Evolutionary conservation across 2,329 filamentous ascomycete genomes (phyloP).

Genomic region (Xylaria sp.): DNA sequence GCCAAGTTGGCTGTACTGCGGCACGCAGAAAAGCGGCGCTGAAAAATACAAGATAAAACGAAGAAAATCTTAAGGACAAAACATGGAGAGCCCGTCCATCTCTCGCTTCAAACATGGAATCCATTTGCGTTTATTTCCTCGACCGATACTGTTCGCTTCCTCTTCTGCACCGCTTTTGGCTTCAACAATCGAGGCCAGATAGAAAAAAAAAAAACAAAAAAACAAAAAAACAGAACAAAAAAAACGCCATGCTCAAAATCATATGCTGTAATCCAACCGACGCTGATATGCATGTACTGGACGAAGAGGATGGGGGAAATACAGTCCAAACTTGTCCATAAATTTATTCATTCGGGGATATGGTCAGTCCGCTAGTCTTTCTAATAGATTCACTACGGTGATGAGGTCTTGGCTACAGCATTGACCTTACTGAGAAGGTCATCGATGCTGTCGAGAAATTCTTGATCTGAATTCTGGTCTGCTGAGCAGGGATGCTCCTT

Average conservation of each 20-base stretch:
- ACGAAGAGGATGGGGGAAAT: background rate
- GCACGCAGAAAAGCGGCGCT: no score
- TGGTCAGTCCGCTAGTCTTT: background rate
- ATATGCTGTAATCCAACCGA: slow-evolving; percentile 15
- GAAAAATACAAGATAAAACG: no score
- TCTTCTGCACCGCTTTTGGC: no score
- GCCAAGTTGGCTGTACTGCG: background rate
- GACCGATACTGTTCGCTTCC: no score
- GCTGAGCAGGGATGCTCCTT: slow-evolving; percentile 8
- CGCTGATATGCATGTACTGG: slow-evolving; percentile 7
- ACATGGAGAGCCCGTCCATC: no score
- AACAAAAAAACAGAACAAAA: background rate
- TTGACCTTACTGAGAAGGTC: slow-evolving; percentile 36
- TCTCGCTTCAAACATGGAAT: no score
- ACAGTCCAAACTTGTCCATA: background rate
- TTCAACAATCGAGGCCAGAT: no score
- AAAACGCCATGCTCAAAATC: slow-evolving; percentile 11
- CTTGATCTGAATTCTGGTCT: slow-evolving; percentile 28
- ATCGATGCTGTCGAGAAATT: slow-evolving; percentile 39
- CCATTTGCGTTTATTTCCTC: no score
- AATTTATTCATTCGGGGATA: slow-evolving; percentile 9
- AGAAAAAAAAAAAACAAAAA: background rate
- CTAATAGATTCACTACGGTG: background rate
- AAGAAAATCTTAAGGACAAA: no score
- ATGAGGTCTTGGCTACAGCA: slow-evolving; percentile 18